These are phyloP conservation scores for Colletotrichum theobromicola DNA, from an alignment of 2,329 filamentous ascomycete species.

Conservation along the genomic window DNA sequence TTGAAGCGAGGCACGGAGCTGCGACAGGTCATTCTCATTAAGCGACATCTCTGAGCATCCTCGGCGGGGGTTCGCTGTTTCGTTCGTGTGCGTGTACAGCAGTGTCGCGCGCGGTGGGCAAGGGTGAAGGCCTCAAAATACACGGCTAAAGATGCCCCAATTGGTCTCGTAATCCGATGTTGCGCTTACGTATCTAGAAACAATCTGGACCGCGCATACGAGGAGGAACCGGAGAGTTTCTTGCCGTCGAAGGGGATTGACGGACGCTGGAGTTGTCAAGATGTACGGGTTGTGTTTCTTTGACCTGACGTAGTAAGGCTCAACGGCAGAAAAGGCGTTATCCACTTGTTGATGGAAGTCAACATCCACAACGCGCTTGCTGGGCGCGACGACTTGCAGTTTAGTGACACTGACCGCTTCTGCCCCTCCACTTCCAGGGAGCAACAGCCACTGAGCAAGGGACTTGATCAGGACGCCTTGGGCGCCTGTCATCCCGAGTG, in stretches of 20 bases:
- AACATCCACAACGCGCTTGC: background rate
- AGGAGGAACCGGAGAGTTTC: background rate
- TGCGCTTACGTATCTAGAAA: background rate
- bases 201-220: background rate
- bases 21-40: constrained; percentile 60
- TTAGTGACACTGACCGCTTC: background rate
- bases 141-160: background rate
- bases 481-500: constrained; percentile 8
- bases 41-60: constrained; percentile 51
- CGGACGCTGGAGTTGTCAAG: background rate
- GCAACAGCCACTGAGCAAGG: background rate
- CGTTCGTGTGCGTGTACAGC: background rate
- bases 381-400: background rate
- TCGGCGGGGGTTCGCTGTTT: background rate
- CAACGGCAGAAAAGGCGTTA: constrained; percentile 10
- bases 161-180: background rate
- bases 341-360: background rate
- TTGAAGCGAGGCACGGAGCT: constrained; percentile 78
- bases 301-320: constrained; percentile 20
- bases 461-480: background rate
- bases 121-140: background rate
- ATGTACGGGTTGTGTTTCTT: constrained; percentile 19
- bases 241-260: background rate
- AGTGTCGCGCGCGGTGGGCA: background rate
- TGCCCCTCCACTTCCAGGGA: background rate